Evolutionary conservation across 2,329 filamentous ascomycete species (phyloP).

Genomic region (Aspergillus sp.): DNA sequence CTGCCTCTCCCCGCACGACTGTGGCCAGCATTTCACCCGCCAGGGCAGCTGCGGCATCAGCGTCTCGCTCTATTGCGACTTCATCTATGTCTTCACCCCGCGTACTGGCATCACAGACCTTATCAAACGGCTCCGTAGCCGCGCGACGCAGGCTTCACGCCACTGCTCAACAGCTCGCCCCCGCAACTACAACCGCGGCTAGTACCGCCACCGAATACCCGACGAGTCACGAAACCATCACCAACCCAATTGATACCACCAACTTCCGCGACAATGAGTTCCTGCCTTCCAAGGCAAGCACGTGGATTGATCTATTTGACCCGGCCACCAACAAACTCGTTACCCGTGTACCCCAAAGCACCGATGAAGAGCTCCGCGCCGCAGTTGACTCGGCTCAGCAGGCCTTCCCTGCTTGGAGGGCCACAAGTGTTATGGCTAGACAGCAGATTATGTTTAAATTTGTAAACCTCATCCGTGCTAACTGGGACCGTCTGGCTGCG

Average conservation of each 20-base stretch:
- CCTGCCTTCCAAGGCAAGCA: constrained; percentile 55
- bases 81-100: constrained; percentile 24
- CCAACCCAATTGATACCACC: constrained; percentile 56
- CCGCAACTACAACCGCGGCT: constrained; percentile 51
- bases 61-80: constrained; percentile 26
- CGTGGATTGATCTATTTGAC: constrained; percentile 66
- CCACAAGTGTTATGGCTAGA: constrained; percentile 58
- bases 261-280: constrained; percentile 68
- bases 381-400: constrained; percentile 63
- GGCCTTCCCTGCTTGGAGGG: constrained; percentile 62
- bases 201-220: constrained; percentile 55
- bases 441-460: constrained; percentile 70
- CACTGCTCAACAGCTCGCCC: constrained; percentile 53
- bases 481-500: constrained; percentile 66
- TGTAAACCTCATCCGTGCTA: constrained; percentile 60
- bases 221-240: constrained; percentile 56
- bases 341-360: constrained; percentile 64
- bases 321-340: constrained; percentile 67
- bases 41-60: constrained; percentile 22
- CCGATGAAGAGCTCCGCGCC: constrained; percentile 62
- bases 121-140: constrained; percentile 23
- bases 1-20: constrained; percentile 36
- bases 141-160: constrained; percentile 49
- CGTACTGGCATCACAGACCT: constrained; percentile 16
- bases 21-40: constrained; percentile 23